Evolutionary conservation across 2,329 filamentous ascomycete species (phyloP), one percentile per base, ranked within the genome.

Genomic region (Penicillium expansum): DNA sequence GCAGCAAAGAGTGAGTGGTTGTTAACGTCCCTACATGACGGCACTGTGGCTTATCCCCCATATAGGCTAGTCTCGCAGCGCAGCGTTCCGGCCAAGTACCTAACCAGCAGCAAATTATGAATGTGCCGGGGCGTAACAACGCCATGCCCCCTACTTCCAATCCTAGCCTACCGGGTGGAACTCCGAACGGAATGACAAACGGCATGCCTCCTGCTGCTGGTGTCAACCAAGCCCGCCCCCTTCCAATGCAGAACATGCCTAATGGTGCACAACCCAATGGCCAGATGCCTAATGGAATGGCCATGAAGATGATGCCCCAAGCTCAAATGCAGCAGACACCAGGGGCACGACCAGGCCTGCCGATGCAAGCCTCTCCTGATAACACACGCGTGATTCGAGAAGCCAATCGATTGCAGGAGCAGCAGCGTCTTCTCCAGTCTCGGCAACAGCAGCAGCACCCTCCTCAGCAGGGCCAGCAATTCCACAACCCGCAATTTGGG

Each of bases 341-440:
- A 52, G 68, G 68, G 33, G 62, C 67, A 18, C 69, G 75, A 39
- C 71, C 76, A 52, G 74, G 75, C 20, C 69, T 77, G 53, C 68
- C 72, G 20, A 77, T 87, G 64, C 86, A 88, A 66, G 83, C 86
- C 9, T 76, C 76, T 33, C 75, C 78, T 5, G 77, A 80, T 53
- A 78, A 78, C 59, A 70, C 77, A 35, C 76, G 79, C 10, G 74
- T 81, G 27, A 74, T 79, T 35, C 74, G 78, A 45, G 78, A 81
- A 68, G 78, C 76, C 32, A 77, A 71, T 59, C 75, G 77, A 42
- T 68, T 80, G 32, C 78, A 80, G 67, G 74, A 78, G 59, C 76
- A 77, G 59, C 85, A 86, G 53, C 83, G 85, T 42, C 85, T 90
- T 41, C 81, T 88, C 11, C 86, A 89, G 57, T 74, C 74, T 48